Evolutionary conservation across 2,329 filamentous ascomycete genomes (phyloP).

Genomic region (Pyrenophora tritici-repentis): DNA sequence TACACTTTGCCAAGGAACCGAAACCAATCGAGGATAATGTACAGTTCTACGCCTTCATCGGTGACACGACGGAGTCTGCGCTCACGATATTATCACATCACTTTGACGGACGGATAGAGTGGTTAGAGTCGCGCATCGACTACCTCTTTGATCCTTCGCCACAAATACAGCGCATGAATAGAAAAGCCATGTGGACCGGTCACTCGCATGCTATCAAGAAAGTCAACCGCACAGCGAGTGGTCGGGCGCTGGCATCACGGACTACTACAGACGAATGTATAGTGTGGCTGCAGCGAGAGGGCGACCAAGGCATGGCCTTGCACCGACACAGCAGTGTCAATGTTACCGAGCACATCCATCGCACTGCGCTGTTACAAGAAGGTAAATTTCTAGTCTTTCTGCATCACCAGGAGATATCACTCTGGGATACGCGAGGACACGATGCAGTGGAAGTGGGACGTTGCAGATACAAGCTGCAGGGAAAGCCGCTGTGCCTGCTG

Average conservation of each 20-base stretch:
- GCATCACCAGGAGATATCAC: constrained; percentile 68
- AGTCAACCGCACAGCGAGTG: constrained; percentile 83
- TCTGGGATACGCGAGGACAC: constrained; percentile 77
- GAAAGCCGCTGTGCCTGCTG: constrained; percentile 79
- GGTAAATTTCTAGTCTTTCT: constrained; percentile 82
- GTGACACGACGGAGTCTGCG: constrained; percentile 62
- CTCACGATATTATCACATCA: constrained; percentile 79
- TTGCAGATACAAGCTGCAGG: constrained; percentile 63
- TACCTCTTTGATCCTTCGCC: constrained; percentile 77
- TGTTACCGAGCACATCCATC: constrained; percentile 73
- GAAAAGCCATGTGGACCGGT: constrained; percentile 77
- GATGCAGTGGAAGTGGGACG: constrained; percentile 64
- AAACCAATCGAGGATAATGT: constrained; percentile 60
- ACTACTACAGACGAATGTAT: constrained; percentile 79
- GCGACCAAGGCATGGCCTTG: constrained; percentile 59
- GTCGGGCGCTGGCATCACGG: constrained; percentile 77
- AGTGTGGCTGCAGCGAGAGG: constrained; percentile 74
- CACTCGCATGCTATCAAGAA: constrained; percentile 82
- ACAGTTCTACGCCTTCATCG: constrained; percentile 75
- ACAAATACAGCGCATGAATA: constrained; percentile 60
- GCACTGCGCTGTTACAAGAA: constrained; percentile 77
- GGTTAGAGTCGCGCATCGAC: constrained; percentile 78
- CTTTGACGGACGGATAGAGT: constrained; percentile 82
- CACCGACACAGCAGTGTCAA: constrained; percentile 70
- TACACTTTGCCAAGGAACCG: constrained; percentile 45